A percentile compares a stretch with the other conserved stretches of the same genome.
phyloP scores from a whole-genome alignment of 768 basidiomycete genomes.

The Fomitopsis pulvina region DNA sequence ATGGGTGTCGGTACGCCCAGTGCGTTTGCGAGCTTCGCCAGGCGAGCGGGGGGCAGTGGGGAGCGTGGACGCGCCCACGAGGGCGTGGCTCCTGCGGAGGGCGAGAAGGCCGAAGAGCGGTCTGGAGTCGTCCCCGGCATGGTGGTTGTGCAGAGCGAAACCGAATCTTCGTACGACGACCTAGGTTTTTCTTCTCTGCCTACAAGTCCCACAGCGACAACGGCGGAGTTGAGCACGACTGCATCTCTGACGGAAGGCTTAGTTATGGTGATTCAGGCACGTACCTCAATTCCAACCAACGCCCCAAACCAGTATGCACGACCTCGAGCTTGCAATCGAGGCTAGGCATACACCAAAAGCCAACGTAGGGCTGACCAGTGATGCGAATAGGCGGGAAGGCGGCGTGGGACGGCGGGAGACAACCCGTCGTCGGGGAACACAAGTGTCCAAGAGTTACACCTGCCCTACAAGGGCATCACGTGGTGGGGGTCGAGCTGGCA shows the following conservation, averaged over 20 bases:
- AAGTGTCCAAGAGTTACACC: neutral
- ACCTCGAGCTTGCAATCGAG: neutral
- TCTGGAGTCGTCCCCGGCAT: conserved; percentile 19
- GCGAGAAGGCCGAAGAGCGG: conserved; percentile 12
- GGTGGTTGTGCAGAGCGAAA: conserved; percentile 13
- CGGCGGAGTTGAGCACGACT: no score
- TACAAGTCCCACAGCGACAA: no score
- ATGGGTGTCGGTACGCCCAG: conserved; percentile 74
- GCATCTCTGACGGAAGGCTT: no score
- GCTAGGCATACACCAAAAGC: neutral
- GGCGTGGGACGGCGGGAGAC: neutral
- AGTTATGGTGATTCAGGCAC: neutral
- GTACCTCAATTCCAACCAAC: neutral
- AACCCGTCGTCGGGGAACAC: neutral
- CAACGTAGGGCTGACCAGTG: neutral
- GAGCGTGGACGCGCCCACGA: conserved; percentile 63
- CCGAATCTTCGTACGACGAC: neutral
- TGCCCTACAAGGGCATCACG: neutral
- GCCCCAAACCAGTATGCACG: neutral
- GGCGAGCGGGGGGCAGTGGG: conserved; percentile 68
- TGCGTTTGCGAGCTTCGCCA: conserved; percentile 81
- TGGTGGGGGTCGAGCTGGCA: neutral
- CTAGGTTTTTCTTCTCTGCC: no score
- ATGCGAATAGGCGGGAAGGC: neutral
- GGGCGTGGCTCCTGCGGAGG: conserved; percentile 11